Percentiles rank a stretch among this genome's conserved stretches.
Evolutionary conservation across 1,284 basidiomycete genomes (phyloP).

Genomic region (Leccinum variabile): DNA sequence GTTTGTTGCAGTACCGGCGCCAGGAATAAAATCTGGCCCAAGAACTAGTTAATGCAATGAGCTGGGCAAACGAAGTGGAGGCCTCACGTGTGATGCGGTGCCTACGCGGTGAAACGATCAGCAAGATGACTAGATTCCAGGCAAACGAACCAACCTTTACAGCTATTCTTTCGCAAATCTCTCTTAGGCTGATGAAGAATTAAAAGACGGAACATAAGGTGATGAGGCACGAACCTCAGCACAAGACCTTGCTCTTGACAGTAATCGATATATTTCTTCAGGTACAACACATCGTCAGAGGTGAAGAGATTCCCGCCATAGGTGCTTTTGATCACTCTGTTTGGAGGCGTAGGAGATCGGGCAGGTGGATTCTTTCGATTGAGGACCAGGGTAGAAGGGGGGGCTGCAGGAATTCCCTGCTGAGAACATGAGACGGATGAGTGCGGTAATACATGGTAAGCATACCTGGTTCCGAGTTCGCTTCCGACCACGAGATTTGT

Average conservation of each 20-base stretch:
- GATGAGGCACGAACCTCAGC: constrained; percentile 50
- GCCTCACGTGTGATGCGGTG: constrained; percentile 78
- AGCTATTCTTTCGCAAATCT: constrained; percentile 81
- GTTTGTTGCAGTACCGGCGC: constrained; percentile 85
- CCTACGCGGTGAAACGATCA: constrained; percentile 42
- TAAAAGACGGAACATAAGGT: neutral
- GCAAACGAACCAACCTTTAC: constrained; percentile 54
- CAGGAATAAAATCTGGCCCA: constrained; percentile 75
- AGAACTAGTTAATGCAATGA: constrained; percentile 8
- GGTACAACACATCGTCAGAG: constrained; percentile 71
- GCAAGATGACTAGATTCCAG: neutral
- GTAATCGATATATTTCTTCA: constrained; percentile 83
- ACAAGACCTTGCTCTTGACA: constrained; percentile 81
- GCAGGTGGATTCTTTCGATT: constrained; percentile 62
- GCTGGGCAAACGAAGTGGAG: neutral
- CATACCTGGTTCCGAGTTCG: constrained; percentile 57
- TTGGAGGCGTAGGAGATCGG: constrained; percentile 79
- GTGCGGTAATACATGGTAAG: constrained; percentile 1
- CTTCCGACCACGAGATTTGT: constrained; percentile 58
- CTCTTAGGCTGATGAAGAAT: constrained; percentile 54
- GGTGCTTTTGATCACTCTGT: constrained; percentile 78
- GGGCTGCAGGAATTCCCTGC: constrained; percentile 57
- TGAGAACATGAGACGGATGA: constrained; percentile 12
- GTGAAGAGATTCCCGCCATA: constrained; percentile 84
- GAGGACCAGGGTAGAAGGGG: constrained; percentile 61